These are phyloP conservation scores for Teunomyces pallodes DNA, from an alignment of 805 yeast genomes.

Conservation along the genomic window DNA sequence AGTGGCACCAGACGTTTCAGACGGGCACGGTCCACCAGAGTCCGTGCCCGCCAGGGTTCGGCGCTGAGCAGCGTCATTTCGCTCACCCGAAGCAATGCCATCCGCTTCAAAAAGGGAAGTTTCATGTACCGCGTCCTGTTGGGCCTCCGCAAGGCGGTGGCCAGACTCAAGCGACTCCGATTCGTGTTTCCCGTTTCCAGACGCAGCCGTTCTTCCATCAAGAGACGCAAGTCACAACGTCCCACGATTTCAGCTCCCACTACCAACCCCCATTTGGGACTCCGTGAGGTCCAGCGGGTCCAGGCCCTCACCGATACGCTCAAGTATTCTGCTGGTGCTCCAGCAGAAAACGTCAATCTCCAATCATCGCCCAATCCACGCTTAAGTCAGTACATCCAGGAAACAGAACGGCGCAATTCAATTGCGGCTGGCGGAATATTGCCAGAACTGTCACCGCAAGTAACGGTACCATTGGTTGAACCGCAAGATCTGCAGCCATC, in stretches of 20 bases:
- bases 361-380: neutral
- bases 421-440: neutral
- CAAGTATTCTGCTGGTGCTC: conserved; percentile 26
- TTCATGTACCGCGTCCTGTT: conserved; percentile 29
- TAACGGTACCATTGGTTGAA: neutral
- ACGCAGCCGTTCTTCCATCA: conserved; percentile 16
- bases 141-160: conserved; percentile 22
- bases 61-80: neutral
- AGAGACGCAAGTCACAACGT: neutral
- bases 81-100: conserved; percentile 21
- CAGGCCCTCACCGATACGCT: conserved; percentile 18
- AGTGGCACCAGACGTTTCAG: neutral
- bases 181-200: conserved; percentile 23
- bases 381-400: neutral
- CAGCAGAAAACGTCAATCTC: conserved; percentile 12
- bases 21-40: neutral
- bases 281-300: conserved; percentile 13
- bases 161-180: conserved; percentile 18
- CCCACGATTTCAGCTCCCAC: conserved; percentile 27
- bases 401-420: too few relatives aligned
- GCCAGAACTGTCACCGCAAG: neutral
- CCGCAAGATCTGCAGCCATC: neutral
- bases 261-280: conserved; percentile 31
- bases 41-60: neutral
- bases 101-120: conserved; percentile 33